These are phyloP conservation scores for Pyrenophora tritici-repentis DNA, from an alignment of 2,329 filamentous ascomycete genomes.

Conservation along the genomic window DNA sequence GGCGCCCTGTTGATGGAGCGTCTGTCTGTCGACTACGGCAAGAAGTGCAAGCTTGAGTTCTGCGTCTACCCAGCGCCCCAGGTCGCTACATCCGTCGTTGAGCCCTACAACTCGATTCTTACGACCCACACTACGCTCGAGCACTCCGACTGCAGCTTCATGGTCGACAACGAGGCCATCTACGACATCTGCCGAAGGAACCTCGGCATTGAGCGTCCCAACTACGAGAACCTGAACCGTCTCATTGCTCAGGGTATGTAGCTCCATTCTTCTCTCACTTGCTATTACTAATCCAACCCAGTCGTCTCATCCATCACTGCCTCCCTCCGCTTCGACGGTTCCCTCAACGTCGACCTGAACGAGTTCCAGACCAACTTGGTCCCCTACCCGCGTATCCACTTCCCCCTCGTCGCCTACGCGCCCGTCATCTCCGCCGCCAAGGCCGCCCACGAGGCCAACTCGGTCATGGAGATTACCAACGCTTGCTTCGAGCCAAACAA, in stretches of 20 bases:
- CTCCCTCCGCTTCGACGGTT: conserved; percentile 97
- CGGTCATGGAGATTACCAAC: conserved; percentile 97
- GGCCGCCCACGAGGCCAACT: conserved; percentile 97
- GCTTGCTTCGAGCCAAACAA: conserved; percentile 99
- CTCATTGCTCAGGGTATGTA: conserved; percentile 88
- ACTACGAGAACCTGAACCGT: conserved; percentile 98
- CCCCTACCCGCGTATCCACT: conserved; percentile 98
- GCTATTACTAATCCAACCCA: conserved; percentile 43
- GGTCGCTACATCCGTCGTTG: conserved; percentile 95
- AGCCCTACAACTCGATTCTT: conserved; percentile 99
- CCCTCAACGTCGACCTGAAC: conserved; percentile 98
- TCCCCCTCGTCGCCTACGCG: conserved; percentile 95
- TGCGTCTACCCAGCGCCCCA: conserved; percentile 98
- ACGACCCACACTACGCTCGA: conserved; percentile 99
- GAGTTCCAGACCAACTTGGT: conserved; percentile 99
- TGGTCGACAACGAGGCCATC: conserved; percentile 99
- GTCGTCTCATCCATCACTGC: conserved; percentile 98
- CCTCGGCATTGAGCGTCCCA: conserved; percentile 94
- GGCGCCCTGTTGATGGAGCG: conserved; percentile 98
- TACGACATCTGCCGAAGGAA: conserved; percentile 99
- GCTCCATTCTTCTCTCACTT: not conserved
- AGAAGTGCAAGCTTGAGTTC: conserved; percentile 99
- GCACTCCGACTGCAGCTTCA: conserved; percentile 99
- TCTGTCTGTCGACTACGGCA: conserved; percentile 97
- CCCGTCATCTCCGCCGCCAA: conserved; percentile 94